A percentile compares a stretch with the other conserved stretches of the same genome.
These are phyloP conservation scores for Jackrogersella multiformis DNA, from an alignment of 495 filamentous ascomycete species.

Conservation along the genomic window DNA sequence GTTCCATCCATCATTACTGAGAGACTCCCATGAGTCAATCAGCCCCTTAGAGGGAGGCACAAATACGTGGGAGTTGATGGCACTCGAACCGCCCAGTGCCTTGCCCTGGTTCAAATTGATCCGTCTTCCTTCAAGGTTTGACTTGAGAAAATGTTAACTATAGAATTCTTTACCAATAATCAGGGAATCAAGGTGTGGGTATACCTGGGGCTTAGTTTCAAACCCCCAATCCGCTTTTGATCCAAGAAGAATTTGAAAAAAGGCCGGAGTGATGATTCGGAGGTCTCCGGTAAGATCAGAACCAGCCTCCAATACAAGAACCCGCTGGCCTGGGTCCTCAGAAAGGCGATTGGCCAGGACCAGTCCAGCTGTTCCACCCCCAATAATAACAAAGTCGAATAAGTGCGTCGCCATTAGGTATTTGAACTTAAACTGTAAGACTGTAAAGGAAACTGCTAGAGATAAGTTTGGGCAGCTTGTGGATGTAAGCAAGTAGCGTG, in stretches of 20 bases:
- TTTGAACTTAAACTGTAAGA: too few relatives aligned
- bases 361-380: conserved; percentile 14
- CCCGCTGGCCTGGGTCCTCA: background rate
- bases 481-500: background rate
- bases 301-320: conserved; percentile 21
- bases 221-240: conserved; percentile 10
- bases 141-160: background rate
- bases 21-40: conserved; percentile 52
- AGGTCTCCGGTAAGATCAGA: conserved; percentile 2
- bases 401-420: background rate
- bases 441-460: too few relatives aligned
- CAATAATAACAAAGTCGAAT: conserved; percentile 12
- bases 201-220: conserved; percentile 4
- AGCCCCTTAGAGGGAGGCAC: conserved; percentile 25
- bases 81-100: conserved; percentile 65
- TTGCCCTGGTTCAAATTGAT: conserved; percentile 60
- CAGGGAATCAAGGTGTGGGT: too few relatives aligned
- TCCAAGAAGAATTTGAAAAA: background rate
- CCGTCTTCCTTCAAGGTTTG: conserved; percentile 56
- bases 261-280: conserved; percentile 3
- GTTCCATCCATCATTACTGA: conserved; percentile 56
- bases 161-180: background rate
- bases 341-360: conserved; percentile 14
- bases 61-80: conserved; percentile 61
- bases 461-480: background rate